Conservation (phyloP, 1,284 basidiomycete species). For the Ceratobasidium theobromae region DNA sequence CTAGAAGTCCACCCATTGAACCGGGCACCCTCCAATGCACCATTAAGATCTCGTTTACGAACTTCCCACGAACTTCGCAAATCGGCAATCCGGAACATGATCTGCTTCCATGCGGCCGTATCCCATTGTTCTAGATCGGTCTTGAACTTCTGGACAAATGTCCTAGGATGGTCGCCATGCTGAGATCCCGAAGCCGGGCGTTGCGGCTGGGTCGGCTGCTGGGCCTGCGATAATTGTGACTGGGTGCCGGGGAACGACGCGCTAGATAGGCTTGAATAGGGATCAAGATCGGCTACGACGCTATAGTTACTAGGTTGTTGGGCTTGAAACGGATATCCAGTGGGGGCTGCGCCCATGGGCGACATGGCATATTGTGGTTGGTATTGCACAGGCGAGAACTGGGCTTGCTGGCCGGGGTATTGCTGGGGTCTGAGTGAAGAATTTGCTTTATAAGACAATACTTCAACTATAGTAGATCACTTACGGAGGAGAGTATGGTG, state of each 20-base stretch:
- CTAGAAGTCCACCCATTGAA: constrained; percentile 27
- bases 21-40: constrained; percentile 24
- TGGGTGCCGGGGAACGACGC: constrained; percentile 9
- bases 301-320: constrained; percentile 21
- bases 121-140: constrained; percentile 22
- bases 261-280: constrained; percentile 16
- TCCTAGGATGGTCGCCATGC: constrained; percentile 19
- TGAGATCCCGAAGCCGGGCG: constrained; percentile 2
- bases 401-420: constrained; percentile 21
- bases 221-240: constrained; percentile 12
- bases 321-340: constrained; percentile 7
- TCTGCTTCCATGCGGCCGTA: constrained; percentile 19
- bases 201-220: constrained; percentile 8
- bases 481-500: constrained; percentile 17
- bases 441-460: background rate
- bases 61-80: constrained; percentile 24
- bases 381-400: constrained; percentile 14
- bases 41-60: constrained; percentile 11
- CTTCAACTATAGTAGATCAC: background rate
- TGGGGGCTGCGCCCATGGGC: constrained; percentile 9
- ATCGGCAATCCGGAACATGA: constrained; percentile 15
- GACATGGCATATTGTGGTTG: constrained; percentile 26
- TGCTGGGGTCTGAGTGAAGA: constrained; percentile 1
- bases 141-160: constrained; percentile 22
- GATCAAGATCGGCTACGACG: constrained; percentile 24